Evolutionary conservation across 768 basidiomycete species (phyloP).

Genomic region (Ephemerocybe angulata): DNA sequence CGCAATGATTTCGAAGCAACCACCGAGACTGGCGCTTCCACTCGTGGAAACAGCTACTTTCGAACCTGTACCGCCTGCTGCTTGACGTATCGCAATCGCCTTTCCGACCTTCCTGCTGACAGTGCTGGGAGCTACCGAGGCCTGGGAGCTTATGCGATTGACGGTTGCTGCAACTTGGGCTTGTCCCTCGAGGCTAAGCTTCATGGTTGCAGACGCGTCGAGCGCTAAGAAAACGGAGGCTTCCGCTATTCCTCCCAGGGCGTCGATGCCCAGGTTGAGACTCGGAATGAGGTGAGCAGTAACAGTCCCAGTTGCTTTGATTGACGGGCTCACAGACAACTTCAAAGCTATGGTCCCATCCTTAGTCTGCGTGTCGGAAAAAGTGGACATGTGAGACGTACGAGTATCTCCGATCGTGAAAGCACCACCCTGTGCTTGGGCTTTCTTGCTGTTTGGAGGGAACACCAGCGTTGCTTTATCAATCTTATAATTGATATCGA

Average conservation of each 20-base stretch:
- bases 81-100: not conserved
- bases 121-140: not conserved
- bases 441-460: conserved; percentile 31
- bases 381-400: conserved; percentile 22
- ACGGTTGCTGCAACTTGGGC: conserved; percentile 3
- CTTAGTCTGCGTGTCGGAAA: not conserved
- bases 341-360: too few species aligned
- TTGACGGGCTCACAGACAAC: conserved; percentile 37
- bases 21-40: conserved; percentile 13
- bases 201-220: conserved; percentile 34
- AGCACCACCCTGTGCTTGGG: conserved; percentile 12
- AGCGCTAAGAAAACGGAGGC: conserved; percentile 41
- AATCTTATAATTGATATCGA: conserved; percentile 43
- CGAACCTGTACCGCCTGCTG: too few species aligned
- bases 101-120: not conserved
- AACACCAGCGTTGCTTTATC: conserved; percentile 40
- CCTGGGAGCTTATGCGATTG: not conserved
- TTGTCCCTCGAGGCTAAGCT: conserved; percentile 21
- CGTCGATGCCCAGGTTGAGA: conserved; percentile 42
- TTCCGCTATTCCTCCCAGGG: conserved; percentile 32
- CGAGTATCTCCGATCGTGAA: conserved; percentile 41
- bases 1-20: conserved; percentile 34
- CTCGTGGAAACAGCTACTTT: not conserved
- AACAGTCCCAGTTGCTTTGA: conserved; percentile 38
- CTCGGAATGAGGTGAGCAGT: conserved; percentile 48